Conservation (phyloP, 495 filamentous ascomycete species). For the Daldinia concentrica region DNA sequence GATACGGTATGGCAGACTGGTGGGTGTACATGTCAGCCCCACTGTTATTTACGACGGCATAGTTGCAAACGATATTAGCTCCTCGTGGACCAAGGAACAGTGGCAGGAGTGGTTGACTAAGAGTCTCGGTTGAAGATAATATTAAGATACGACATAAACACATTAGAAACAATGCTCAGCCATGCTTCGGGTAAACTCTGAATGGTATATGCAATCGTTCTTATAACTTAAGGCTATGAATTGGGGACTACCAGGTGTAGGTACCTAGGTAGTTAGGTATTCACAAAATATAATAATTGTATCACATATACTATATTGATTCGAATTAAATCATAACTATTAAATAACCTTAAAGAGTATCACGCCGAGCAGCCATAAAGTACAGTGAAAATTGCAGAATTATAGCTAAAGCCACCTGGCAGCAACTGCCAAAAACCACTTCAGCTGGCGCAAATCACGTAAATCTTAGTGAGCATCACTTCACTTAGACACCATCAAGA, state of each 20-base stretch:
- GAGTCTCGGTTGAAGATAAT: slow-evolving; percentile 68
- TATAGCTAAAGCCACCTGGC: not conserved
- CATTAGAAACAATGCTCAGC: not conserved
- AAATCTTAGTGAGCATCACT: slow-evolving; percentile 4
- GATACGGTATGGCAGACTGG: slow-evolving; percentile 79
- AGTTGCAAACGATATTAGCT: slow-evolving; percentile 79
- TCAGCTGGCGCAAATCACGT: not conserved
- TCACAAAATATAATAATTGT: not conserved
- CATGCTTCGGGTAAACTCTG: not conserved
- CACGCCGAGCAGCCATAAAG: too few species aligned
- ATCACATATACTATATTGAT: not conserved
- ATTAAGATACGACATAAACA: not conserved
- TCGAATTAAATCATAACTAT: not conserved
- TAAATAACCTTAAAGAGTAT: not conserved
- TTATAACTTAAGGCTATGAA: not conserved
- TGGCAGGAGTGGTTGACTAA: slow-evolving; percentile 88
- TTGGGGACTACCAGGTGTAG: not conserved
- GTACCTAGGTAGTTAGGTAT: not conserved
- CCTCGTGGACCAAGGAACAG: slow-evolving; percentile 77
- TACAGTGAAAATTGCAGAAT: not conserved
- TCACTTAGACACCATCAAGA: slow-evolving; percentile 1
- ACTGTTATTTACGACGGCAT: slow-evolving; percentile 90
- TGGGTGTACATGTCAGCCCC: slow-evolving; percentile 87
- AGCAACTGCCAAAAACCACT: slow-evolving; percentile 1
- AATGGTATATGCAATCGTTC: not conserved